Percentiles rank a stretch among this genome's conserved stretches.
Conservation (phyloP, 192 early-diverging fungal genomes). For the Coemansia sp. region DNA sequence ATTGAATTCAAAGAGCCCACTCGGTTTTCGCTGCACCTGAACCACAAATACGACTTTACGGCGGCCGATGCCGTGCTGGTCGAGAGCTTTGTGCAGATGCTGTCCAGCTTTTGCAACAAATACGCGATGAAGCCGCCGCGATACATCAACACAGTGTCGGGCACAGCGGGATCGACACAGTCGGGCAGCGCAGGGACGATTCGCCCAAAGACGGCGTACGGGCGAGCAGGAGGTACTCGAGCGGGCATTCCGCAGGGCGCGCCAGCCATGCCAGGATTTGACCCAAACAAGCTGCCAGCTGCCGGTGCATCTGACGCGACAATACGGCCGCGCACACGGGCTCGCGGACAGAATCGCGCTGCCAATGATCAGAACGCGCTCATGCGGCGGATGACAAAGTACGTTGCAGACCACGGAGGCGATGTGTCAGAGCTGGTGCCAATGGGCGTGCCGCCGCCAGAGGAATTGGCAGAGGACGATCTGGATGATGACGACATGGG, state of each 20-base stretch:
- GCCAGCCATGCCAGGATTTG: slow-evolving; percentile 29
- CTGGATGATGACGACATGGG: slow-evolving; percentile 18
- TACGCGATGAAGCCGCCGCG: slow-evolving; percentile 43
- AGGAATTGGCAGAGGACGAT: slow-evolving; percentile 11
- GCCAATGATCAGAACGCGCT: slow-evolving; percentile 44
- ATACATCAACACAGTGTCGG: slow-evolving; percentile 43
- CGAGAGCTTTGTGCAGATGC: slow-evolving; percentile 51
- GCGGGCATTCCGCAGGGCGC: slow-evolving; percentile 9
- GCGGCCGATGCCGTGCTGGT: slow-evolving; percentile 39
- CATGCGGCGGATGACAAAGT: slow-evolving; percentile 52
- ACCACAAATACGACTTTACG: slow-evolving; percentile 49
- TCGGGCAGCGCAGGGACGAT: slow-evolving; percentile 30
- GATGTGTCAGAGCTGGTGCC: slow-evolving; percentile 46
- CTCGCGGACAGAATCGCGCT: slow-evolving; percentile 19
- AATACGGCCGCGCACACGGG: slow-evolving; percentile 26
- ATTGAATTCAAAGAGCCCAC: slow-evolving; percentile 55
- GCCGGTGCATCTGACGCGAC: slow-evolving; percentile 8
- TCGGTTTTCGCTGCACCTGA: slow-evolving; percentile 42
- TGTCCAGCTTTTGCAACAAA: slow-evolving; percentile 49
- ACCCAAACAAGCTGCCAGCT: slow-evolving; percentile 13
- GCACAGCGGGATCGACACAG: background rate
- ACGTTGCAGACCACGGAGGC: slow-evolving; percentile 48
- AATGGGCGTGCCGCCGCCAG: slow-evolving; percentile 32
- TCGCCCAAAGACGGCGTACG: slow-evolving; percentile 33
- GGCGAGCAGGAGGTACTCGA: slow-evolving; percentile 12